Evolutionary conservation across 2,329 filamentous ascomycete genomes (phyloP).

Genomic region (Colletotrichum incanum): DNA sequence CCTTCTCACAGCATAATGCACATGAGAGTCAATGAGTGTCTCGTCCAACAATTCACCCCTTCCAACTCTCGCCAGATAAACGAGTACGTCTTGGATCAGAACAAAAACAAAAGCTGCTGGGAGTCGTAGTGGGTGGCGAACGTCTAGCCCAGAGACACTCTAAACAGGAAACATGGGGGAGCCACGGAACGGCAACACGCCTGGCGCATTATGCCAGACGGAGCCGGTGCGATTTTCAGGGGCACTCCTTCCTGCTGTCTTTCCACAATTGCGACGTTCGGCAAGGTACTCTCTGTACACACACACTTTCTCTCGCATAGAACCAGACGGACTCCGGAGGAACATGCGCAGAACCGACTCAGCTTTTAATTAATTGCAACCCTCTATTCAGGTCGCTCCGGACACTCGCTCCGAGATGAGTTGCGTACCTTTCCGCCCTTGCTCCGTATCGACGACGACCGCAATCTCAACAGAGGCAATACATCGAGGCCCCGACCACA

Average conservation of each 20-base stretch:
- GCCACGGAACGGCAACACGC: conserved; percentile 26
- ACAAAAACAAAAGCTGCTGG: not conserved
- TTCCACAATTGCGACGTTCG: not conserved
- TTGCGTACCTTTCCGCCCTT: not conserved
- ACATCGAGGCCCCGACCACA: not conserved
- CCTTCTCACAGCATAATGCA: not conserved
- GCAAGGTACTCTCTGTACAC: not conserved
- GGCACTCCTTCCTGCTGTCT: not conserved
- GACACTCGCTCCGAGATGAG: not conserved
- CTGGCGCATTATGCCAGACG: conserved; percentile 8
- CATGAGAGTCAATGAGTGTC: not conserved
- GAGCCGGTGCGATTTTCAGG: conserved; percentile 13
- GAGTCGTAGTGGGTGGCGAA: not conserved
- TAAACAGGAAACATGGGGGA: conserved; percentile 32
- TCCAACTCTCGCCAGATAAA: conserved; percentile 1
- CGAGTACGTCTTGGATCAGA: not conserved
- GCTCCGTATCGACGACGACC: not conserved
- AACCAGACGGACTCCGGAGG: not conserved
- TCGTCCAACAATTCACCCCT: not conserved
- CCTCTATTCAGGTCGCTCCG: not conserved
- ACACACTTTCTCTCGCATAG: not conserved
- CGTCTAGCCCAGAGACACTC: not conserved
- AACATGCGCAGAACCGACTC: not conserved
- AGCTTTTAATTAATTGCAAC: conserved; percentile 9
- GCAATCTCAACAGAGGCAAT: not conserved